Evolutionary conservation across 2,329 filamentous ascomycete genomes (phyloP), one percentile per base, ranked within the genome.

Genomic region (Nothophoma quercina): DNA sequence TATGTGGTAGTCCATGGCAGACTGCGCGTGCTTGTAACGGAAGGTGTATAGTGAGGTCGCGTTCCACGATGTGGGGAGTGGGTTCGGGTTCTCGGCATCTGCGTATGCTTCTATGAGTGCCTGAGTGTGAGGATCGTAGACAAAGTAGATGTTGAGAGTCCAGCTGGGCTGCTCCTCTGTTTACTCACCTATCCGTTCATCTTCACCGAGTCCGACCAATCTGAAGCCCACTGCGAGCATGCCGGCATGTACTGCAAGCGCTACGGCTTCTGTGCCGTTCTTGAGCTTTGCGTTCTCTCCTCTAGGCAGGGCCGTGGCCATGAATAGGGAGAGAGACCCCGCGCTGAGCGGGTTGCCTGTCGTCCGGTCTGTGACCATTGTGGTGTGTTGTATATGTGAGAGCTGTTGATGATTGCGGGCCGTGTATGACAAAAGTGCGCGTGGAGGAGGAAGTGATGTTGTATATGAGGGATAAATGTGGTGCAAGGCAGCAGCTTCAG

Each of bases 1-100:
- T 62, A 97, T 73, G 22, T 96, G 81, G 69, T 89, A 96, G 53
- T 88, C 85, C 84, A 93, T 90, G 13, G 91, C 87, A 0, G 91
- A 96, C 71, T 96, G 90, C 19, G 85, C 81, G 74, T 97, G 93
- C 3, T 86, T 85, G 77, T 98, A 98, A 58, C 92, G 85, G 75
- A 98, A 97, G 49, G 88, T 85, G 70, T 91, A 88, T 38, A 80
- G 79, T 12, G 87, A 86, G 56, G 85, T 85, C 51, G 85, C 79
- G 74, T 96, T 96, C 95, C 95, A 98, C 76, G 86, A 83, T 13
- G 82, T 52, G 0, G 91, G 90, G 2, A 98, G 81, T 25, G 86
- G 81, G 7, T 84, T 85, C 8, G 85, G 68, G 36, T 74, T 81
- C 36, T 85, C 75, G 38, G 80, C 71, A 48, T 82, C 78, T 65